Base-by-base conservation (phyloP, 108 stramenopile genomes). In the Nitzschia sp. region DNA sequence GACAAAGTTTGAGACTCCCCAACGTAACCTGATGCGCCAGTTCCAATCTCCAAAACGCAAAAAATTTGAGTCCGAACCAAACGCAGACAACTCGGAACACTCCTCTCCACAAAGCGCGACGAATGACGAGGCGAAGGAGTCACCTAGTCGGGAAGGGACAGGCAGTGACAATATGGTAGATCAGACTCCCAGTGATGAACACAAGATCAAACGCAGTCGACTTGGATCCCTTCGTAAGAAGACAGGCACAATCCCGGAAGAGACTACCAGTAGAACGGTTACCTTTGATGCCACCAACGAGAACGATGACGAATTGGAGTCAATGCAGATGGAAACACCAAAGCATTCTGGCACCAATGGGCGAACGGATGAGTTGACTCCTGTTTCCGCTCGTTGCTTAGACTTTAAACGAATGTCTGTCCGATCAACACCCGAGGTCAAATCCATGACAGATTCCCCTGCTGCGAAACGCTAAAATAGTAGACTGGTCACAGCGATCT, bases 381-480 rank as follows among this genome's bases (percentile, higher is more conserved):
- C 78, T 0, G 78, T 79, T 7, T 72, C 78, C 9, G 78, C 78
- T 17, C 60, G 78, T 20, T 79, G 78, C 56, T 66, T 79, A n/a
- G 78, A 72, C 56, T 79, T 79, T 53, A 53, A 71, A 52, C 64
- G 65, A 56, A 72, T 79, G 78, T 40, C 22, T 24, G 41, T 57
- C 8, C 17, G 20, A 29, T 25, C 34, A n/a, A 40, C 57, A 39
- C 57, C 57, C 38, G 57, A 58, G 29, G 34, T 11, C 15, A 54
- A 24, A 8, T 1, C 24, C 11, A 21, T 54, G 22, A 54, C 11
- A 21, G 24, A 25, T 21, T 25, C 53, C 12, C 53, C 24, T 24
- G 53, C 2, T 3, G 20, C 53, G 2, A 58, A 58, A 40, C 59
- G 14, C 17, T 48, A 17, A 48, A 48, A 6, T 17, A 2, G 29